Conservation (phyloP, 495 filamentous ascomycete genomes). For the Aspergillus steynii region DNA sequence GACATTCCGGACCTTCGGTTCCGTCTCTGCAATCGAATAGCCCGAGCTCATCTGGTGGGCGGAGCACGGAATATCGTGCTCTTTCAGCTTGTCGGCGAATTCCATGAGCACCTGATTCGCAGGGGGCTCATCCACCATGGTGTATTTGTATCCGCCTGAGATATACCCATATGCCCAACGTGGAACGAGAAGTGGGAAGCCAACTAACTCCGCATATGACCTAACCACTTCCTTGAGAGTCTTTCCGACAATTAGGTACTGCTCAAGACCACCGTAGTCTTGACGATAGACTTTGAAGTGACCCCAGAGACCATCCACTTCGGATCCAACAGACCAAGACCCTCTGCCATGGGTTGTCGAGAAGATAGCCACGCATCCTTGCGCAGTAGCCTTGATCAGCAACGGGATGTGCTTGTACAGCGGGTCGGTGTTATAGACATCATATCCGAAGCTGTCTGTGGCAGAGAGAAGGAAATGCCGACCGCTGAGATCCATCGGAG, state of each 20-base stretch:
- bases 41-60: constrained; percentile 72
- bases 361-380: constrained; percentile 65
- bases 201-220: constrained; percentile 64
- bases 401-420: constrained; percentile 74
- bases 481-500: constrained; percentile 69
- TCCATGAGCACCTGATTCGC: constrained; percentile 57
- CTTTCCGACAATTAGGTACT: constrained; percentile 66
- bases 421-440: constrained; percentile 67
- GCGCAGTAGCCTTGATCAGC: constrained; percentile 60
- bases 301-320: constrained; percentile 71
- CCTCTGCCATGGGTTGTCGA: constrained; percentile 63
- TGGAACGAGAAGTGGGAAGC: constrained; percentile 63
- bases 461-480: constrained; percentile 64
- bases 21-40: constrained; percentile 64
- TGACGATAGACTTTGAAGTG: constrained; percentile 71
- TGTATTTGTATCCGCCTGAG: constrained; percentile 70
- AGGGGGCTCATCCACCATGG: constrained; percentile 61
- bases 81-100: constrained; percentile 58
- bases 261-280: constrained; percentile 67
- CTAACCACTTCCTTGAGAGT: constrained; percentile 63
- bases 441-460: constrained; percentile 70
- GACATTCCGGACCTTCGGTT: constrained; percentile 67
- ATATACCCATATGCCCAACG: constrained; percentile 70
- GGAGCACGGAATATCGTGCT: constrained; percentile 68
- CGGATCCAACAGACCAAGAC: constrained; percentile 65